Conservation (phyloP, 306 rosid genomes). For the Cicer judaicum region DNA sequence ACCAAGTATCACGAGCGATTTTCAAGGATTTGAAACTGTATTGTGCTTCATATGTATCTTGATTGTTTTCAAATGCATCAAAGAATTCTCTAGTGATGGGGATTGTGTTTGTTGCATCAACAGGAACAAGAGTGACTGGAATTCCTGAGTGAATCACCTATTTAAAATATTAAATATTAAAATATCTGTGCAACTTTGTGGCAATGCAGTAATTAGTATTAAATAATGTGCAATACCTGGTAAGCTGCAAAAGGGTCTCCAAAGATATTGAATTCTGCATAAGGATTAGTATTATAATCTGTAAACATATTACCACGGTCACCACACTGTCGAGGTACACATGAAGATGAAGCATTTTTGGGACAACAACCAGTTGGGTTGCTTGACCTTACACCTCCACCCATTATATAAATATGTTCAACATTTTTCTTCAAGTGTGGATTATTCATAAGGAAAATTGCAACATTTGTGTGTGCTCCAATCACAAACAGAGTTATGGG, state of each 20-base stretch:
- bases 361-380: slow-evolving; percentile 95
- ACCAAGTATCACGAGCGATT: slow-evolving; percentile 81
- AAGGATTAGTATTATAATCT: slow-evolving; percentile 72
- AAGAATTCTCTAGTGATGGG: slow-evolving; percentile 72
- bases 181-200: too few relatives aligned
- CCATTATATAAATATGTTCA: slow-evolving; percentile 86
- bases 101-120: slow-evolving; percentile 92
- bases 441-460: slow-evolving; percentile 78
- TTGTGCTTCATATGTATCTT: slow-evolving; percentile 74
- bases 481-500: slow-evolving; percentile 63
- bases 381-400: slow-evolving; percentile 86
- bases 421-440: slow-evolving; percentile 83
- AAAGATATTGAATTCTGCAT: slow-evolving; percentile 85
- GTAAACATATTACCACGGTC: slow-evolving; percentile 82
- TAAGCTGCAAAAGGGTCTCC: slow-evolving; percentile 97
- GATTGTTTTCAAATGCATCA: slow-evolving; percentile 65
- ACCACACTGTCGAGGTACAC: slow-evolving; percentile 79
- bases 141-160: slow-evolving; percentile 95
- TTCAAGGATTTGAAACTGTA: slow-evolving; percentile 83
- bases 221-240: slow-evolving; percentile 56
- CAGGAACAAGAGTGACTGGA: slow-evolving; percentile 88
- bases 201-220: too few relatives aligned
- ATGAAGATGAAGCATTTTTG: slow-evolving; percentile 60
- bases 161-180: neutral
- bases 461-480: slow-evolving; percentile 89